A percentile compares a stretch with the other conserved stretches of the same genome.
Evolutionary conservation across 1,284 basidiomycete species (phyloP).

Genomic region (Apiotrichum gracile): DNA sequence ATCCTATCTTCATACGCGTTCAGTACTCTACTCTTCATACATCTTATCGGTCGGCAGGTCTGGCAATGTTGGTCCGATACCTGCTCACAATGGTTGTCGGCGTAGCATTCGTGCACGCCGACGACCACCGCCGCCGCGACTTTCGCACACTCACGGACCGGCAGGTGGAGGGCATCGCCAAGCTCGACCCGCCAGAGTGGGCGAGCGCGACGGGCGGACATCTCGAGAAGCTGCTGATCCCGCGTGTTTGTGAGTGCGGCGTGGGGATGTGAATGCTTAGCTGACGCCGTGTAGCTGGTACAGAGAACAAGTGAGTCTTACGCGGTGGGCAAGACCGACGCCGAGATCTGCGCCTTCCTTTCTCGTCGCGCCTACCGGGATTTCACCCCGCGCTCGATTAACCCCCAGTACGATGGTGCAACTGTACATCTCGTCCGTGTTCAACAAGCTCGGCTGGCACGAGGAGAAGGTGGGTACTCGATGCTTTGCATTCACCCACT

Average conservation of each 20-base stretch:
- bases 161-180: constrained; percentile 19
- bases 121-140: constrained; percentile 9
- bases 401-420: constrained; percentile 65
- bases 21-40: too few relatives aligned
- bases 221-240: constrained; percentile 72
- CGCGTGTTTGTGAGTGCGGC: constrained; percentile 61
- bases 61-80: too few relatives aligned
- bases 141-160: constrained; percentile 20
- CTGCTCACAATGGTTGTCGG: too few relatives aligned
- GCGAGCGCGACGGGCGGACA: constrained; percentile 49
- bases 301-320: constrained; percentile 39
- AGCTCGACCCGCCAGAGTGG: constrained; percentile 37
- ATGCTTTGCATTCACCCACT: neutral
- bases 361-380: neutral
- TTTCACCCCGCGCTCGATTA: neutral
- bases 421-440: constrained; percentile 63
- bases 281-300: constrained; percentile 30
- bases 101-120: neutral
- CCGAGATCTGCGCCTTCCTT: too few relatives aligned
- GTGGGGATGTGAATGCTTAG: neutral
- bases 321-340: too few relatives aligned
- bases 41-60: too few relatives aligned
- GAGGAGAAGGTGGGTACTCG: constrained; percentile 55
- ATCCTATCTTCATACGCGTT: too few relatives aligned
- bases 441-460: constrained; percentile 73